Evolutionary conservation across 75 land plant species (phyloP).

Genomic region (Sequoia sempervirens): DNA sequence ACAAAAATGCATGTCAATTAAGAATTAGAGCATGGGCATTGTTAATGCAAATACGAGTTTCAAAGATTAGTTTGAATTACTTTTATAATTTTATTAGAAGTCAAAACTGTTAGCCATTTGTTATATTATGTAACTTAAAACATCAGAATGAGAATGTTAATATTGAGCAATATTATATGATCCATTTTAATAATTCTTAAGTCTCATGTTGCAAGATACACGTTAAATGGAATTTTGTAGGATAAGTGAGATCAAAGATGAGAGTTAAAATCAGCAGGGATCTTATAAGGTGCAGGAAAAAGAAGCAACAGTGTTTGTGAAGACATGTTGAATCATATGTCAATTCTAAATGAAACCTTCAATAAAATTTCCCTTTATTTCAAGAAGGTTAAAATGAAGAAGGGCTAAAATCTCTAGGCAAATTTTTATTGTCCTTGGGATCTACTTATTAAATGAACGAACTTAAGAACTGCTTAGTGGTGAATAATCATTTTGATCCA

Average conservation of each 20-base stretch:
- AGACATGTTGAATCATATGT: too few species aligned
- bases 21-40: background rate
- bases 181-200: background rate
- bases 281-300: too few species aligned
- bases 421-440: too few species aligned
- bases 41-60: background rate
- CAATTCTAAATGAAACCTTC: too few species aligned
- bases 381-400: too few species aligned
- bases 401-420: too few species aligned
- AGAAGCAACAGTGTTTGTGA: too few species aligned
- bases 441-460: too few species aligned
- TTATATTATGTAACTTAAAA: background rate
- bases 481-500: too few species aligned
- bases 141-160: background rate
- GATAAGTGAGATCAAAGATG: background rate
- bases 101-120: background rate
- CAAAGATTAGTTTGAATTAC: background rate
- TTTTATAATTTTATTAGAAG: background rate
- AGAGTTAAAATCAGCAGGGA: too few species aligned
- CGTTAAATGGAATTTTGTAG: background rate
- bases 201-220: background rate
- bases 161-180: background rate
- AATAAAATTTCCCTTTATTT: too few species aligned
- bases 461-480: too few species aligned
- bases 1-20: background rate